Evolutionary conservation across 805 yeast genomes (phyloP), one percentile per base, ranked within the genome.

Genomic region (Kluyveromyces aestuarii): DNA sequence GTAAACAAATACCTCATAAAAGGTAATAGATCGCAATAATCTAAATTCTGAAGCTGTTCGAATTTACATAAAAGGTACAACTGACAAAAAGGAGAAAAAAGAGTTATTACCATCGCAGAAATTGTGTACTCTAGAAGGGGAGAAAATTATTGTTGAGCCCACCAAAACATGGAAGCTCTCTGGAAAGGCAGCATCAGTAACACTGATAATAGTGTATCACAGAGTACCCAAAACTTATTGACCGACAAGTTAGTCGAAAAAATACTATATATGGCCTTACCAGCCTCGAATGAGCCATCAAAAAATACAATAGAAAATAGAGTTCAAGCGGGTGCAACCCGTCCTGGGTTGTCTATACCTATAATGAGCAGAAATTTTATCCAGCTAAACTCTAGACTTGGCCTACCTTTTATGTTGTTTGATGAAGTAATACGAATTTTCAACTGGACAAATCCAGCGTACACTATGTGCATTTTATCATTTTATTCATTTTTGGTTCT

Each of bases 161-260:
- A 30, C 2, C 35, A 19, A 43, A 27, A 10, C 36, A 43, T 43
- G 45, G 45, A 43, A 13, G 39, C 45, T 13, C 21, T 43, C 8
- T 43, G 45, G 45, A 43, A 36, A 27, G 18, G 45, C 27, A 33
- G 27, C 8, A 35, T 38, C 16, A 38, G 48, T 9, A 45, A 47
- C 25, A 36, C 27, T 13, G 48, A 45, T n/a, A 18, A 46, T 40
- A 18, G 42, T 37, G 9, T 50, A 21, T 33, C 51, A 16, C 45
- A 43, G 27, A 43, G 45, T 38, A 35, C 59, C 41, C 70, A 58
- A 49, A 70, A 63, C 58, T 55, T 61, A 50, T 59, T 84, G 59
- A 73, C 86, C 0, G 95, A 87, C 55, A 82, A 81, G 48, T 64
- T 87, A 48, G 75, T 87, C 54, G 96, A 88, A 57, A 76, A 81